Percentiles rank a stretch among this genome's conserved stretches.
phyloP scores from a whole-genome alignment of 192 early-diverging fungal genomes.

The Martensiomyces pterosporus region DNA sequence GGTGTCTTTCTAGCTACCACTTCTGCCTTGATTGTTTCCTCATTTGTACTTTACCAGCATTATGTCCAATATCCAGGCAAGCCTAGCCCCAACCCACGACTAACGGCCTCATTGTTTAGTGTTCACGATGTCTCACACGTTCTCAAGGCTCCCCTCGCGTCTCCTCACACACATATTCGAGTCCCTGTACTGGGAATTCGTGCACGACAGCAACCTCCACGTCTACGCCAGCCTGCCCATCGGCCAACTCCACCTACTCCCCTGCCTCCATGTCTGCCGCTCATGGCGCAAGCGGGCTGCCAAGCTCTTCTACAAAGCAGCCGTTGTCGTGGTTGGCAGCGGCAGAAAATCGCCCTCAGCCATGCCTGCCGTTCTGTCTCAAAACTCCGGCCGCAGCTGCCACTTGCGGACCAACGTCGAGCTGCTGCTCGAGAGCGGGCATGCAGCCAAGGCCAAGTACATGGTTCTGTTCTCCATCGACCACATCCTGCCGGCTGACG shows the following conservation, averaged over 20 bases:
- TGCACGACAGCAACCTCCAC: conserved; percentile 12
- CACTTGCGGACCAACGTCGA: conserved; percentile 15
- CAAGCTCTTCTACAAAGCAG: conserved; percentile 34
- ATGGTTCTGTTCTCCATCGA: conserved; percentile 12
- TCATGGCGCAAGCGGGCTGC: conserved; percentile 32
- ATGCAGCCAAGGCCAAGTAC: conserved; percentile 25
- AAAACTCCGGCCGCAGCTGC: background rate
- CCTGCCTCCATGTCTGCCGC: conserved; percentile 11
- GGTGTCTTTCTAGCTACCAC: no score
- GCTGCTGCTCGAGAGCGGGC: conserved; percentile 38
- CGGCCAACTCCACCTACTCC: conserved; percentile 16
- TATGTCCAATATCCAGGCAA: no score
- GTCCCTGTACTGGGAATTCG: conserved; percentile 33
- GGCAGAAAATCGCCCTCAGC: conserved; percentile 7
- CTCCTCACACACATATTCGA: conserved; percentile 21
- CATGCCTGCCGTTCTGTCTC: background rate
- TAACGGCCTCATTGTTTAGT: no score
- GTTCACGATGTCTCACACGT: background rate
- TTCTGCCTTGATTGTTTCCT: no score
- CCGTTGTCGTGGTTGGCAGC: conserved; percentile 12
- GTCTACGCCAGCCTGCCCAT: conserved; percentile 17
- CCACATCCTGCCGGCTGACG: background rate
- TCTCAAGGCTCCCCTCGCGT: conserved; percentile 8
- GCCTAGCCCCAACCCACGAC: no score
- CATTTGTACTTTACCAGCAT: no score